A percentile compares a stretch with the other conserved stretches of the same genome.
These are phyloP conservation scores for Emergomyces pasteurianus DNA, from an alignment of 2,329 filamentous ascomycete species.

Conservation along the genomic window DNA sequence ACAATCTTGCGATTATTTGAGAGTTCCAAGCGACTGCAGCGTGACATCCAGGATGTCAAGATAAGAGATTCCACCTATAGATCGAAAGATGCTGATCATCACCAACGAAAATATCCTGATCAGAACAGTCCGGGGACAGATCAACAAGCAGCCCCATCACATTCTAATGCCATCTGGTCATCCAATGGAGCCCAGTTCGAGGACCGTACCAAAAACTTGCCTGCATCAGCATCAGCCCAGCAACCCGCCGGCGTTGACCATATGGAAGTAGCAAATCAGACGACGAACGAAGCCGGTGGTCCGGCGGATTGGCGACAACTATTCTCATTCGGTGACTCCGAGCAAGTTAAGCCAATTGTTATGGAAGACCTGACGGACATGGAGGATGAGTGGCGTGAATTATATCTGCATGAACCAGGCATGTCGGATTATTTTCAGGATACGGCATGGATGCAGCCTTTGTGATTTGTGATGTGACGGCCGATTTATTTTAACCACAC, in stretches of 20 bases:
- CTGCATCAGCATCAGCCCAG: background rate
- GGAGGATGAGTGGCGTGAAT: slow-evolving; percentile 35
- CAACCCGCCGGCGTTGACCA: background rate
- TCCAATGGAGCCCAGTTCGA: slow-evolving; percentile 1
- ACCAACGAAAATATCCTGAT: slow-evolving; percentile 1
- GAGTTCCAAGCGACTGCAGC: slow-evolving; percentile 31
- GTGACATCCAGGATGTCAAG: slow-evolving; percentile 29
- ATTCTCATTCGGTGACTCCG: slow-evolving; percentile 29
- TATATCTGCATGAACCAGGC: slow-evolving; percentile 32
- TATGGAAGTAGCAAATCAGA: slow-evolving; percentile 11
- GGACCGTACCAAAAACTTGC: slow-evolving; percentile 6
- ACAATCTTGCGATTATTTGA: slow-evolving; percentile 34
- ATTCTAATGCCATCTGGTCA: slow-evolving; percentile 3
- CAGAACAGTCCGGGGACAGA: slow-evolving; percentile 4
- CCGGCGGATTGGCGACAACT: slow-evolving; percentile 31
- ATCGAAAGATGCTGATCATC: slow-evolving; percentile 4
- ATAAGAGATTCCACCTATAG: slow-evolving; percentile 20
- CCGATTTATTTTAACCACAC: background rate
- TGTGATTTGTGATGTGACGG: slow-evolving; percentile 3
- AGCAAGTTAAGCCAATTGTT: slow-evolving; percentile 25
- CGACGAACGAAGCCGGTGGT: slow-evolving; percentile 23
- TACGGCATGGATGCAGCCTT: slow-evolving; percentile 26
- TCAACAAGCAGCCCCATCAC: slow-evolving; percentile 1
- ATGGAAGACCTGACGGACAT: slow-evolving; percentile 29
- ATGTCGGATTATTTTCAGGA: slow-evolving; percentile 32